phyloP scores from a whole-genome alignment of 768 basidiomycete genomes.

The Cyclocybe aegerita region DNA sequence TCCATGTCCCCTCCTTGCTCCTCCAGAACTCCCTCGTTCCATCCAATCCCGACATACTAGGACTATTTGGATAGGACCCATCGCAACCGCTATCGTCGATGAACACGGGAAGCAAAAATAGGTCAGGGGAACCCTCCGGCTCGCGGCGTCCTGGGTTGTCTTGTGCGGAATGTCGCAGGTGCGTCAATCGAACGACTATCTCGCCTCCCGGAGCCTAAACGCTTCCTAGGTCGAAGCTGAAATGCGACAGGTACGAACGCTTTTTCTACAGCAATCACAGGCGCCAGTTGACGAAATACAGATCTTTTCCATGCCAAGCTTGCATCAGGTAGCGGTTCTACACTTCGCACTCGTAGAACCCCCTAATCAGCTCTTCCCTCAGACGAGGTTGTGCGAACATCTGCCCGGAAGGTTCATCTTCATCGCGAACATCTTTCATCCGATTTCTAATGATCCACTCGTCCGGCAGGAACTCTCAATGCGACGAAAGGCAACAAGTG shows the following conservation, averaged over 20 bases:
- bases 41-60: background rate
- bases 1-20: background rate
- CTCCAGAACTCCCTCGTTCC: background rate
- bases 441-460: background rate
- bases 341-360: background rate
- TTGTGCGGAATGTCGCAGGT: conserved; percentile 56
- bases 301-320: conserved; percentile 53
- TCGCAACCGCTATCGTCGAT: background rate
- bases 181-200: conserved; percentile 1
- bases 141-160: conserved; percentile 23
- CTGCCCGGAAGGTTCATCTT: conserved; percentile 45
- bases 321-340: conserved; percentile 36
- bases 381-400: conserved; percentile 52
- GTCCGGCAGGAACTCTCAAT: conserved; percentile 39
- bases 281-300: conserved; percentile 16
- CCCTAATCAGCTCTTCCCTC: background rate
- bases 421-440: background rate
- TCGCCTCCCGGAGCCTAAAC: background rate
- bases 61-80: background rate
- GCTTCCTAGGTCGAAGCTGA: conserved; percentile 46
- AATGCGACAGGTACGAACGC: conserved; percentile 44
- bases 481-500: conserved; percentile 61
- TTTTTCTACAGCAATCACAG: background rate
- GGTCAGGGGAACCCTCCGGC: background rate
- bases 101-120: background rate